Conservation (phyloP, 2,329 filamentous ascomycete species). For the Penicillium oxalicum region DNA sequence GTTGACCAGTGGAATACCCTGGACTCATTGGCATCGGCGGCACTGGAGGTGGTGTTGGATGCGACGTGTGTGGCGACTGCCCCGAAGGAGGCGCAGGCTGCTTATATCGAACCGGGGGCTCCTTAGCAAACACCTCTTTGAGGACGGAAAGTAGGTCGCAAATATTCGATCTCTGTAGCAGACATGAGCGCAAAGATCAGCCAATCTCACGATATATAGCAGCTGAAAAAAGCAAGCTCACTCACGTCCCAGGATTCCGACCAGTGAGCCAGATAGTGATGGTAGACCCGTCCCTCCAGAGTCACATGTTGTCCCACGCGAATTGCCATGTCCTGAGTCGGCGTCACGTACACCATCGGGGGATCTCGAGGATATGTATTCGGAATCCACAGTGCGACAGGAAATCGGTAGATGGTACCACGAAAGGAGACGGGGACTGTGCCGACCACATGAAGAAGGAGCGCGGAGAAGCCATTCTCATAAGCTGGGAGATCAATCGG, state of each 20-base stretch:
- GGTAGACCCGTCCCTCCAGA: conserved; percentile 86
- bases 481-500: conserved; percentile 57
- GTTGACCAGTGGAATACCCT: conserved; percentile 29
- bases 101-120: conserved; percentile 80
- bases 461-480: conserved; percentile 76
- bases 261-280: conserved; percentile 92
- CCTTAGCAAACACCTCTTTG: conserved; percentile 83
- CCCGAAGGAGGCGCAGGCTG: conserved; percentile 36
- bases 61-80: conserved; percentile 27
- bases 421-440: conserved; percentile 89
- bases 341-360: conserved; percentile 82
- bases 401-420: conserved; percentile 83
- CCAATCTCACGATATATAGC: not conserved
- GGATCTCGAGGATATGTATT: conserved; percentile 81
- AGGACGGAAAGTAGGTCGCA: conserved; percentile 77
- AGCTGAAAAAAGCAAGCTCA: conserved; percentile 19
- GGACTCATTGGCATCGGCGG: conserved; percentile 66
- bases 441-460: conserved; percentile 79
- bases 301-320: conserved; percentile 92
- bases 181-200: not conserved
- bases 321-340: conserved; percentile 81
- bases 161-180: conserved; percentile 66
- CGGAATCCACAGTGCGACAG: conserved; percentile 87
- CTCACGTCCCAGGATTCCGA: conserved; percentile 81
- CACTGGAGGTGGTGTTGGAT: conserved; percentile 55